Evolutionary conservation across 164 flowering plant species (phyloP), one percentile per base, ranked within the genome.

Genomic region (Kalanchoe fedtschenkoi): DNA sequence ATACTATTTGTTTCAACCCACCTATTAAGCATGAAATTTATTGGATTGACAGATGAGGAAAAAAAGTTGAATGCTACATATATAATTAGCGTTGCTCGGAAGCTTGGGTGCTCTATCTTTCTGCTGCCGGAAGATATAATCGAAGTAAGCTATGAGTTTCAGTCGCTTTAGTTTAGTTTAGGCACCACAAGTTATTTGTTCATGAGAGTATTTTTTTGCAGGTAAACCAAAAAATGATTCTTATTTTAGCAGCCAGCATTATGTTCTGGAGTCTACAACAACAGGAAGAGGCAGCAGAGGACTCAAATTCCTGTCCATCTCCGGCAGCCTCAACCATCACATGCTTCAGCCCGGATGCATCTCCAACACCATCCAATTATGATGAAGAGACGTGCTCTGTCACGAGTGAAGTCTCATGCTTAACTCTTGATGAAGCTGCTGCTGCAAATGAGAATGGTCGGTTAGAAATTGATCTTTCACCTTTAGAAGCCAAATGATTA

Each of bases 331-430:
- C 58, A 1, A 10, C 67, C 46, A 42, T 68, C 22, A 14, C 64
- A 19, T 22, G 62, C 5, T 46, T 65, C 33, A 72, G 70, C 13
- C 71, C 76, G 19, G 78, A 69, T 37, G 71, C 74, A 58, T 76
- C 83, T 16, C 74, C 83, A 1, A 68, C 75, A 46, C 69, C 69
- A 17, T 69, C 75, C 38, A 32, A 76, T 21, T 39, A 60, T 19
- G 70, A 63, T 10, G 83, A 77, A 32, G 80, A 82, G 37, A 77
- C 67, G 16, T 63, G 68, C 60, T 64, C 81, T 0, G 26, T 83
- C 8, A 62, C 69, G 8, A 80, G 79, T 32, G 88, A 79, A 33
- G 38, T 84, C 63, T 90, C 89, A 7, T 73, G 72, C 66, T 68
- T 83, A 55, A 78, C 65, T 29, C 65, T 82, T 0, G 86, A 85